Conservation (phyloP, 2,329 filamentous ascomycete species). For the Talaromyces sp. region DNA sequence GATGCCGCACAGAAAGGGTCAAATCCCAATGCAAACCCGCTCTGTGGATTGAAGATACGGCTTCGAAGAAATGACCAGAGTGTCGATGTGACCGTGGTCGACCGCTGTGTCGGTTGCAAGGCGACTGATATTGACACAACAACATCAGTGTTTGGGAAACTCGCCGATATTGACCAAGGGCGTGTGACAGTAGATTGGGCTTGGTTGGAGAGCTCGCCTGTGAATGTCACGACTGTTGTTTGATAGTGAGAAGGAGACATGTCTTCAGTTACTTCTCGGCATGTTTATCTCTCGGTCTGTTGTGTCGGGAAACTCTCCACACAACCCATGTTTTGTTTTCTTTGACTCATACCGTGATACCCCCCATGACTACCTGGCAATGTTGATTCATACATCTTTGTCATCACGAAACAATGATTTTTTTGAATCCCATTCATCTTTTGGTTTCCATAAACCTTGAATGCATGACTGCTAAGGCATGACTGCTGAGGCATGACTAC, state of each 20-base stretch:
- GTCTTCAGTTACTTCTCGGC: neutral
- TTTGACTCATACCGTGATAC: too few relatives aligned
- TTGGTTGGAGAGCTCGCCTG: constrained; percentile 43
- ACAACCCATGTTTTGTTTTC: too few relatives aligned
- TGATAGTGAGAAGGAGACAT: neutral
- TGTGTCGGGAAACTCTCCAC: neutral
- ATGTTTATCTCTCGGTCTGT: neutral
- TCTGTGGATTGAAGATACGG: constrained; percentile 64
- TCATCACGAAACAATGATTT: too few relatives aligned
- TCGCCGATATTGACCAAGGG: constrained; percentile 44
- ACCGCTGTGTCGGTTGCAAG: constrained; percentile 56
- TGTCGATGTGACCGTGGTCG: constrained; percentile 61
- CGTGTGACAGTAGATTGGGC: constrained; percentile 48
- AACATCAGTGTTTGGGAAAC: constrained; percentile 43
- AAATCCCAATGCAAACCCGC: constrained; percentile 59
- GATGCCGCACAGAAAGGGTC: constrained; percentile 52
- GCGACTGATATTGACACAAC: constrained; percentile 49
- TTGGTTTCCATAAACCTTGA: too few relatives aligned
- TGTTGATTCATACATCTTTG: too few relatives aligned
- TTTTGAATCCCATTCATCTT: too few relatives aligned
- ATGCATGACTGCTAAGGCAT: too few relatives aligned
- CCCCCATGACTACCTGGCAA: too few relatives aligned
- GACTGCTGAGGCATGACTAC: too few relatives aligned
- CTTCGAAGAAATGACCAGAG: constrained; percentile 51
- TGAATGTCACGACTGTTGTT: constrained; percentile 14